These are phyloP conservation scores for Ustilago loliicola DNA, from an alignment of 1,284 basidiomycete genomes.

Conservation along the genomic window DNA sequence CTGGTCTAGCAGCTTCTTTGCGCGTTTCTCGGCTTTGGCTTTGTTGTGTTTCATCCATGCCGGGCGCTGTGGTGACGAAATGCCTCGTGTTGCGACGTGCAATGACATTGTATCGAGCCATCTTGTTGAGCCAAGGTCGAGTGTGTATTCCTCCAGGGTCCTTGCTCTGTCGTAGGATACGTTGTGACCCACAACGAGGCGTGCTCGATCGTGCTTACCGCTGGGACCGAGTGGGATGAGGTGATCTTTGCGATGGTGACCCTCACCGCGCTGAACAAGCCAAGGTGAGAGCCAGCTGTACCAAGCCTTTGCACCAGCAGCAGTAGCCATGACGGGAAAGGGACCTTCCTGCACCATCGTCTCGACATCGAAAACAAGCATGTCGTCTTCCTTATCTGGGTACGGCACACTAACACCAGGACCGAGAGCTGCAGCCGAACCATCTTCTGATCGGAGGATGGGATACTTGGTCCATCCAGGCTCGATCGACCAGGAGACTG, in stretches of 20 bases:
- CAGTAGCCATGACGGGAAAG: constrained; percentile 90
- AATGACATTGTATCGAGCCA: constrained; percentile 96
- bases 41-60: constrained; percentile 90
- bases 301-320: constrained; percentile 86
- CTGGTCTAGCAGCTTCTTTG: constrained; percentile 72
- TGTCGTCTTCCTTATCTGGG: constrained; percentile 75
- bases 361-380: constrained; percentile 93
- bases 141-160: constrained; percentile 85
- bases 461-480: constrained; percentile 92
- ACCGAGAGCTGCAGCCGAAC: constrained; percentile 47
- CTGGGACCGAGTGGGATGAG: constrained; percentile 78
- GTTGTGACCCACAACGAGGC: constrained; percentile 91
- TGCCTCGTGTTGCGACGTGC: constrained; percentile 93
- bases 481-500: constrained; percentile 79
- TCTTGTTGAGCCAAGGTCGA: constrained; percentile 80
- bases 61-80: constrained; percentile 93
- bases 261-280: constrained; percentile 79
- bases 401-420: constrained; percentile 68
- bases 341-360: constrained; percentile 86
- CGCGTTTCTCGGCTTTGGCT: constrained; percentile 72
- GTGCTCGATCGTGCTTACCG: constrained; percentile 56
- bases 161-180: constrained; percentile 92
- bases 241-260: constrained; percentile 76
- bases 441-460: constrained; percentile 72
- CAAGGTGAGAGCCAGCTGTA: constrained; percentile 97